Conservation (phyloP, 345 rosid species). For the Mercurialis annua region DNA sequence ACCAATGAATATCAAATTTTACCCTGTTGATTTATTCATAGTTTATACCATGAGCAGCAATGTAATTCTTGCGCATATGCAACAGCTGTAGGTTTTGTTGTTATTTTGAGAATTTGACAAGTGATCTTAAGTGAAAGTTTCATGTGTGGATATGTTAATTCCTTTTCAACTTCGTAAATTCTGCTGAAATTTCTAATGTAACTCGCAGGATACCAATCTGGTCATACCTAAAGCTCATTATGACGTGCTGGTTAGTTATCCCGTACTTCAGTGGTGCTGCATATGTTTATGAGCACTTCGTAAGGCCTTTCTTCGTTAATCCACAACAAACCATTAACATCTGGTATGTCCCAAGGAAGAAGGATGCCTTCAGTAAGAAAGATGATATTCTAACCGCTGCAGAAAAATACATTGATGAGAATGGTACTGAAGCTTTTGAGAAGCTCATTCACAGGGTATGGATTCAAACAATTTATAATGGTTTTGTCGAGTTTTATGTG, state of each 20-base stretch:
- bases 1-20: neutral
- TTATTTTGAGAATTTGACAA: neutral
- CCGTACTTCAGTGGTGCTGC: slow-evolving; percentile 97
- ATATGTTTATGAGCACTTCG: slow-evolving; percentile 76
- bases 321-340: slow-evolving; percentile 68
- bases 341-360: slow-evolving; percentile 90
- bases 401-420: slow-evolving; percentile 71
- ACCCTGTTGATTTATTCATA: neutral
- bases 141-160: neutral
- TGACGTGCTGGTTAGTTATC: slow-evolving; percentile 93
- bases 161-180: neutral
- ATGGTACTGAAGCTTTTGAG: slow-evolving; percentile 88
- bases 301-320: slow-evolving; percentile 74
- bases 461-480: neutral
- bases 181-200: slow-evolving; percentile 6
- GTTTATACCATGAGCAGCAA: neutral
- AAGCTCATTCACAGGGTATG: slow-evolving; percentile 69
- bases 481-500: neutral
- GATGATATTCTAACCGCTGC: slow-evolving; percentile 92
- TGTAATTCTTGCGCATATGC: neutral
- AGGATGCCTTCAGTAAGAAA: slow-evolving; percentile 50
- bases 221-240: slow-evolving; percentile 72
- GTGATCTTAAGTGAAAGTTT: neutral
- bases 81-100: neutral
- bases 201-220: slow-evolving; percentile 84